Conservation (phyloP, 345 rosid species). For the Citrus hindsii region DNA sequence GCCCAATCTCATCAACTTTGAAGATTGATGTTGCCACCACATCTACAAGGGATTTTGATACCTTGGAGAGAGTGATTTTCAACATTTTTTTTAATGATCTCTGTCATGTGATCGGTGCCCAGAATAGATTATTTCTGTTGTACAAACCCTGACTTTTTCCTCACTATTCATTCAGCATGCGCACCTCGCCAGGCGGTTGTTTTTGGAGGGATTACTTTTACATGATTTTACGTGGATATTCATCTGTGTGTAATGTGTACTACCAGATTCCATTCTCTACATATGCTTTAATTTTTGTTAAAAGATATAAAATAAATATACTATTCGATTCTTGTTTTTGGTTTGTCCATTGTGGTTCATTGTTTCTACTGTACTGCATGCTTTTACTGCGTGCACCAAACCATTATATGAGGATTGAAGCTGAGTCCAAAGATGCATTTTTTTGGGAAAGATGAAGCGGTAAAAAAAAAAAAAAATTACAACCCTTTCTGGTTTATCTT, state of each 20-base stretch:
- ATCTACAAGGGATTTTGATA: neutral
- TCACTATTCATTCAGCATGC: neutral
- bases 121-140: neutral
- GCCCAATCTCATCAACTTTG: constrained; percentile 9
- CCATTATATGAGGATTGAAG: too few species aligned
- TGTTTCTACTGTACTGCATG: too few species aligned
- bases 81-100: neutral
- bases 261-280: neutral
- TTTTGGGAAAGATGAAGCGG: too few species aligned
- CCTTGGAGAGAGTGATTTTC: neutral
- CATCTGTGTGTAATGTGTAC: neutral
- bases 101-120: neutral
- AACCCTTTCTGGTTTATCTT: too few species aligned
- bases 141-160: constrained; percentile 3
- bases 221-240: neutral
- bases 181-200: neutral
- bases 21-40: constrained; percentile 10
- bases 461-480: too few species aligned
- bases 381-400: too few species aligned
- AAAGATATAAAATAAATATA: too few species aligned
- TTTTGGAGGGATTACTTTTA: neutral
- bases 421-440: too few species aligned
- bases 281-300: too few species aligned
- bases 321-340: too few species aligned
- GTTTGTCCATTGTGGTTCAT: too few species aligned